These are phyloP conservation scores for Vigna hirtella DNA, from an alignment of 306 rosid genomes.

Conservation along the genomic window DNA sequence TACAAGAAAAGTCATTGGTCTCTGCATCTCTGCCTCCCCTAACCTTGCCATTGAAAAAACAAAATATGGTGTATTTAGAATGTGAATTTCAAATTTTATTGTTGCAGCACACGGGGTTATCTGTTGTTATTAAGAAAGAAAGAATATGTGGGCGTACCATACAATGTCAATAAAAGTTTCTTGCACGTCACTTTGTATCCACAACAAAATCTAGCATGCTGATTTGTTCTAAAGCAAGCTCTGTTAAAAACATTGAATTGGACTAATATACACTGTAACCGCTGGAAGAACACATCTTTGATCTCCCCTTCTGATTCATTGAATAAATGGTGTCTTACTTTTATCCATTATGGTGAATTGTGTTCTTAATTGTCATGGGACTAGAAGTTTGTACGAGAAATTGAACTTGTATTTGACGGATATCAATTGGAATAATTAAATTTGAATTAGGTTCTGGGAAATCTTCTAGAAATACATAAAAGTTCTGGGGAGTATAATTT, in stretches of 20 bases:
- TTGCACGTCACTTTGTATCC: background rate
- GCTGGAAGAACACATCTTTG: background rate
- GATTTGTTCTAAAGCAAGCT: background rate
- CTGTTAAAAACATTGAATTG: no score
- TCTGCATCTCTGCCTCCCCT: conserved; percentile 77
- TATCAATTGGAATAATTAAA: no score
- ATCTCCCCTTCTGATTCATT: no score
- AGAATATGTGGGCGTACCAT: background rate
- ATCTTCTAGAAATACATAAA: no score
- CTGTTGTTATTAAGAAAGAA: conserved; percentile 17
- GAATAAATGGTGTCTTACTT: no score
- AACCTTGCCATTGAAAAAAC: conserved; percentile 74
- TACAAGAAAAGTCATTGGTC: conserved; percentile 80
- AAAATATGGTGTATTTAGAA: conserved; percentile 91
- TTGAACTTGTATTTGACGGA: no score
- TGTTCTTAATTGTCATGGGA: background rate
- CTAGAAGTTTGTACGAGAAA: background rate
- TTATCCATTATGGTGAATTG: background rate
- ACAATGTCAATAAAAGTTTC: background rate
- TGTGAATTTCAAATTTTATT: conserved; percentile 52
- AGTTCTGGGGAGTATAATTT: no score
- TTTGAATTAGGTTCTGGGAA: no score
- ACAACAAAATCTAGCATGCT: background rate
- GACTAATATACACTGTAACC: background rate
- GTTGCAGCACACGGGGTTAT: background rate